Evolutionary conservation across 495 filamentous ascomycete genomes (phyloP).

Genomic region (Sporormia fimetaria): DNA sequence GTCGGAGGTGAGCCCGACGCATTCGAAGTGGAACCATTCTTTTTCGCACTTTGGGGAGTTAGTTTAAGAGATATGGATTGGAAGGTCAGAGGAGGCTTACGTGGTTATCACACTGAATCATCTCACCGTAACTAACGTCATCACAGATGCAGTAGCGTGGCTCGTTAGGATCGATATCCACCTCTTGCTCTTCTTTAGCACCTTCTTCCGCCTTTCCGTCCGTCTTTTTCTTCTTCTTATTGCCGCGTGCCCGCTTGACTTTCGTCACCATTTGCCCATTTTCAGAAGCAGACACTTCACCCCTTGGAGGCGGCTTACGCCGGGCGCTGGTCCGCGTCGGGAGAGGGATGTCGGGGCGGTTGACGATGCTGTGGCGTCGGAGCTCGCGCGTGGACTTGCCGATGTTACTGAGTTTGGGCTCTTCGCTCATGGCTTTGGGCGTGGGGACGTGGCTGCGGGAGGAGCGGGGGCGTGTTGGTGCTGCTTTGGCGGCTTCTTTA

Average conservation of each 20-base stretch:
- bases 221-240: slow-evolving; percentile 47
- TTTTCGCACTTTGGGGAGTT: slow-evolving; percentile 34
- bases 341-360: slow-evolving; percentile 8
- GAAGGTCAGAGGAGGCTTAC: slow-evolving; percentile 42
- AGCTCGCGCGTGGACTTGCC: slow-evolving; percentile 23
- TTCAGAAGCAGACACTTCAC: slow-evolving; percentile 44
- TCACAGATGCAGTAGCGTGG: slow-evolving; percentile 84
- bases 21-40: slow-evolving; percentile 93
- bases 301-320: slow-evolving; percentile 24
- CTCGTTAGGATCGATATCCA: slow-evolving; percentile 79
- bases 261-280: slow-evolving; percentile 62
- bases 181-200: slow-evolving; percentile 46
- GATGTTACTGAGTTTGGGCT: slow-evolving; percentile 27
- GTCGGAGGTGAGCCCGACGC: slow-evolving; percentile 59
- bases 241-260: slow-evolving; percentile 69
- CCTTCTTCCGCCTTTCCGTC: slow-evolving; percentile 35
- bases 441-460: slow-evolving; percentile 16
- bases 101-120: slow-evolving; percentile 93
- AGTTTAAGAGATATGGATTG: slow-evolving; percentile 25
- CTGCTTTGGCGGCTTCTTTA: not conserved
- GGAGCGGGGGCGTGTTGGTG: slow-evolving; percentile 13
- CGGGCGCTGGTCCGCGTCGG: slow-evolving; percentile 20
- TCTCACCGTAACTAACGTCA: slow-evolving; percentile 81
- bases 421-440: slow-evolving; percentile 31
- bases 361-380: slow-evolving; percentile 31